A percentile compares a stretch with the other conserved stretches of the same genome.
These are phyloP conservation scores for Tetracladium setigerum DNA, from an alignment of 495 filamentous ascomycete species.

Conservation along the genomic window DNA sequence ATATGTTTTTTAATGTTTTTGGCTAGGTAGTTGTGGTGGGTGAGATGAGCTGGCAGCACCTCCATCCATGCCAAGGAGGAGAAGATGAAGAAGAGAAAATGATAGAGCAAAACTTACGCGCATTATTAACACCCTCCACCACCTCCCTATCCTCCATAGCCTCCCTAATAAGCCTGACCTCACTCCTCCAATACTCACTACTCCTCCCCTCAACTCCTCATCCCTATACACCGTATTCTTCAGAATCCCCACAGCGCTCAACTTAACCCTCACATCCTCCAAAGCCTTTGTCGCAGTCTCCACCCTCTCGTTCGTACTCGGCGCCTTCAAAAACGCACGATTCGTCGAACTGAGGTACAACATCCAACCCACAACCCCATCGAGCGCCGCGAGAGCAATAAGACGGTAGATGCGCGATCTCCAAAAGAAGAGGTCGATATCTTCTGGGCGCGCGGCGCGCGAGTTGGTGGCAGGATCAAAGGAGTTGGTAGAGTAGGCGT, in stretches of 20 bases:
- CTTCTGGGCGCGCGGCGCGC: constrained; percentile 44
- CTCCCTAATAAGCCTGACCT: constrained; percentile 45
- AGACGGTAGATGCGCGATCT: constrained; percentile 50
- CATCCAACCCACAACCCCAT: constrained; percentile 49
- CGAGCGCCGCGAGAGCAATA: constrained; percentile 49
- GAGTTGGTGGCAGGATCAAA: constrained; percentile 58
- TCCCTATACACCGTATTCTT: constrained; percentile 48
- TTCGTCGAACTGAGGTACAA: constrained; percentile 74
- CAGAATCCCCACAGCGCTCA: constrained; percentile 45
- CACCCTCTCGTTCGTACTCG: constrained; percentile 37
- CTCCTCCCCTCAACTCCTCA: constrained; percentile 39
- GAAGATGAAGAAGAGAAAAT: too few relatives aligned
- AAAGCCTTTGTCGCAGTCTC: constrained; percentile 33
- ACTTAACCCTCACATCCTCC: constrained; percentile 29
- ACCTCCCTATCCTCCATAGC: constrained; percentile 56
- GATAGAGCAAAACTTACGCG: constrained; percentile 13
- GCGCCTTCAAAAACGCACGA: constrained; percentile 43
- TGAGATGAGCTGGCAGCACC: too few relatives aligned
- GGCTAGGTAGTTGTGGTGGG: too few relatives aligned
- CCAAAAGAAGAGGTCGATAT: constrained; percentile 65
- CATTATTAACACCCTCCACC: constrained; percentile 47
- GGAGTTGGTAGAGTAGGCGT: constrained; percentile 49
- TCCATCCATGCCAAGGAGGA: too few relatives aligned
- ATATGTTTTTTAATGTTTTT: too few relatives aligned
- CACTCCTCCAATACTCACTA: constrained; percentile 43